Evolutionary conservation across 2,329 filamentous ascomycete genomes (phyloP).

Genomic region (Penicillium corylophilum): DNA sequence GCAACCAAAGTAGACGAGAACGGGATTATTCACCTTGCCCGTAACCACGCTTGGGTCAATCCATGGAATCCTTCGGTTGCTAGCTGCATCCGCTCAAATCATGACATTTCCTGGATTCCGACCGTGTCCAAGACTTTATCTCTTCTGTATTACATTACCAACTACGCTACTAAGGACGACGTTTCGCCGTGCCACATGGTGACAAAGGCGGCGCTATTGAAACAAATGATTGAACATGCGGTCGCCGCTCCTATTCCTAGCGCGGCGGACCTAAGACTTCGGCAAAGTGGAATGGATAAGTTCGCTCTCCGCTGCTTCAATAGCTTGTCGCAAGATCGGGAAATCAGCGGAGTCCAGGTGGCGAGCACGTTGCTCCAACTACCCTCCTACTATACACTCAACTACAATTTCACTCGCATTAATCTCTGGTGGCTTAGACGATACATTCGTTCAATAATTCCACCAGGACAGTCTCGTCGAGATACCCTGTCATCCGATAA

Average conservation of each 20-base stretch:
- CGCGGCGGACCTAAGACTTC: background rate
- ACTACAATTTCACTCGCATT: constrained; percentile 9
- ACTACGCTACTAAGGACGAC: background rate
- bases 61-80: constrained; percentile 10
- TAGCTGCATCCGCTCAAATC: background rate
- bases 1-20: constrained; percentile 1
- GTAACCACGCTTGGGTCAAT: constrained; percentile 11
- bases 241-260: background rate
- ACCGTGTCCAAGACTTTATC: background rate
- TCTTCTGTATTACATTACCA: background rate
- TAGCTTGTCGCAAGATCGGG: background rate
- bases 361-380: constrained; percentile 11
- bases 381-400: constrained; percentile 10
- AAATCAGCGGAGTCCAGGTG: constrained; percentile 1
- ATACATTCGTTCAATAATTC: constrained; percentile 1
- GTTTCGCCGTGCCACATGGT: background rate
- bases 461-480: background rate
- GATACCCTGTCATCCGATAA: background rate
- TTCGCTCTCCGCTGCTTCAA: background rate
- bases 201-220: background rate
- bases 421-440: constrained; percentile 11
- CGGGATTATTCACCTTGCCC: constrained; percentile 10
- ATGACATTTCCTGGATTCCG: background rate
- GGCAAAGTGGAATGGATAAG: background rate
- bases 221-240: background rate